phyloP scores from a whole-genome alignment of 2,329 filamentous ascomycete genomes.

The Aureobasidium sp. region DNA sequence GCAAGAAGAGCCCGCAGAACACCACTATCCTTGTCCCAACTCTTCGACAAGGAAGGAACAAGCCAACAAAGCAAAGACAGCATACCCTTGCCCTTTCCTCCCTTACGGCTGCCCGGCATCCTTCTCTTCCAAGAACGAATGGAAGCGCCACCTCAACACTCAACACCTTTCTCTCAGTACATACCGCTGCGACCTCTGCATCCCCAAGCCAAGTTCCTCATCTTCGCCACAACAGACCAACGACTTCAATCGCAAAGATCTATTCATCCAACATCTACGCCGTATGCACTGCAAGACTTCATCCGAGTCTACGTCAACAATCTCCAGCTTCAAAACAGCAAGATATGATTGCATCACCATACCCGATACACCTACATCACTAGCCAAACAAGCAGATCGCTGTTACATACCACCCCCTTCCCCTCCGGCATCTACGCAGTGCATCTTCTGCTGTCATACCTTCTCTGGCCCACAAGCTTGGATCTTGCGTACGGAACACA shows the following conservation, averaged over 20 bases:
- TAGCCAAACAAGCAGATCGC: slow-evolving; percentile 46
- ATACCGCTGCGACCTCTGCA: slow-evolving; percentile 40
- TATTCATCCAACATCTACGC: slow-evolving; percentile 80
- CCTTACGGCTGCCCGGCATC: slow-evolving; percentile 65
- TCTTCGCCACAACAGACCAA: slow-evolving; percentile 29
- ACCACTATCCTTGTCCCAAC: not conserved
- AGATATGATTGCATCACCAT: slow-evolving; percentile 9
- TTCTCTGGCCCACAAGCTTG: slow-evolving; percentile 61
- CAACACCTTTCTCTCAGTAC: slow-evolving; percentile 69
- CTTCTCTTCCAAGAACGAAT: slow-evolving; percentile 83
- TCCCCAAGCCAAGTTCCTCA: slow-evolving; percentile 34
- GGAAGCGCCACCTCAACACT: slow-evolving; percentile 79
- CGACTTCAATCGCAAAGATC: slow-evolving; percentile 84
- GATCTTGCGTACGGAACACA: slow-evolving; percentile 82
- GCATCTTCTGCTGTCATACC: slow-evolving; percentile 54
- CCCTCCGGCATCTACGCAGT: slow-evolving; percentile 52
- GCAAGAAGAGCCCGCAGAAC: not conserved
- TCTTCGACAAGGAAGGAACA: not conserved
- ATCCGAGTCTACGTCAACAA: slow-evolving; percentile 25
- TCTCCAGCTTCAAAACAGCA: slow-evolving; percentile 18
- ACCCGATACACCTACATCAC: slow-evolving; percentile 14
- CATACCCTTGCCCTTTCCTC: slow-evolving; percentile 70
- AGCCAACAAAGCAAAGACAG: not conserved
- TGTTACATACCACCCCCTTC: slow-evolving; percentile 55
- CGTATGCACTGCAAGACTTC: slow-evolving; percentile 62